Evolutionary conservation across 257 asterid species (phyloP).

Genomic region (Ballota nigra): DNA sequence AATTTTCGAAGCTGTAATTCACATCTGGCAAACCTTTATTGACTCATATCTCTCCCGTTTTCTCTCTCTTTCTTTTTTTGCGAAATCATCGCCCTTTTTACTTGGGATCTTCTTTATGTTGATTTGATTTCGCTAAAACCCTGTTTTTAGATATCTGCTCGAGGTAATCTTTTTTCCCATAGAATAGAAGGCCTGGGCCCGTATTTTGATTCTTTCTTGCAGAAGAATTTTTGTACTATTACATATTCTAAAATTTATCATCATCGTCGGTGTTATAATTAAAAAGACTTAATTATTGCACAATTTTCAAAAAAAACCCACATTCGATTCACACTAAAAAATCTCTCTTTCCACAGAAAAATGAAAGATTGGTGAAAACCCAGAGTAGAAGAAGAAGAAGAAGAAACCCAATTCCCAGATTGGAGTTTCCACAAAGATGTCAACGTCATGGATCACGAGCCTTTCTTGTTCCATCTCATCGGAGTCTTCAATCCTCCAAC

Average conservation of each 20-base stretch:
- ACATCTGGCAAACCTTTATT: background rate
- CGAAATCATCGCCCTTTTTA: background rate
- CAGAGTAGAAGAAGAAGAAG: background rate
- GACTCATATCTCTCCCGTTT: background rate
- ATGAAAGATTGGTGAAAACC: constrained; percentile 12
- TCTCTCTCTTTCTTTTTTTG: background rate
- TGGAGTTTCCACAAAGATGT: constrained; percentile 17
- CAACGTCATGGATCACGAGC: constrained; percentile 56
- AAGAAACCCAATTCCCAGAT: background rate
- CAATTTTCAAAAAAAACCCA: background rate
- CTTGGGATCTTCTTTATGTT: background rate
- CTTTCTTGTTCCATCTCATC: constrained; percentile 66
- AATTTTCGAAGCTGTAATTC: background rate
- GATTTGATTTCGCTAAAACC: background rate
- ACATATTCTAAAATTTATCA: no score
- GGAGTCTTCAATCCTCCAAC: constrained; percentile 34
- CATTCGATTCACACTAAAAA: background rate
- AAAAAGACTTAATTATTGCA: background rate
- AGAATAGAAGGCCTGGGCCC: no score
- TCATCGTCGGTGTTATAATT: no score
- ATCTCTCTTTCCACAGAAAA: background rate
- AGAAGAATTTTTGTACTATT: no score
- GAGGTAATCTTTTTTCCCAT: no score
- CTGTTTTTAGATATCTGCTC: no score
- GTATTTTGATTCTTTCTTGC: no score